These are phyloP conservation scores for Talaromyces stipitatus DNA, from an alignment of 495 filamentous ascomycete genomes.

Conservation along the genomic window DNA sequence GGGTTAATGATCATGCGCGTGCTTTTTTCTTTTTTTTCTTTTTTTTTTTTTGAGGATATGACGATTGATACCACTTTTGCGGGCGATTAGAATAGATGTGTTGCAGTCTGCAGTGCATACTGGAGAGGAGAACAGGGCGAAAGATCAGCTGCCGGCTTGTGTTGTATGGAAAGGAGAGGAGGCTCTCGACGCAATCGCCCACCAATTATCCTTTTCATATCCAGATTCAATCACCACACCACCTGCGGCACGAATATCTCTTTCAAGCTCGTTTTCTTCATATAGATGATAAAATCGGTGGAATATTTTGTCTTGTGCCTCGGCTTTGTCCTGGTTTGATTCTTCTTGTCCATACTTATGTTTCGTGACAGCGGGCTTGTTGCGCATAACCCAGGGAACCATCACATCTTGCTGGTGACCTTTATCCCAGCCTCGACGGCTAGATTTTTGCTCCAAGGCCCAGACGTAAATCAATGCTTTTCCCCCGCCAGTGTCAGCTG, in stretches of 20 bases:
- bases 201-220: slow-evolving; percentile 99
- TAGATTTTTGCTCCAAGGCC: slow-evolving; percentile 88
- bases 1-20: slow-evolving; percentile 4
- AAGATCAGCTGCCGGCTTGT: neutral
- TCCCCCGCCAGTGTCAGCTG: slow-evolving; percentile 32
- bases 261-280: slow-evolving; percentile 75
- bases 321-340: slow-evolving; percentile 19
- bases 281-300: slow-evolving; percentile 96
- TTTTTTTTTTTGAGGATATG: slow-evolving; percentile 1
- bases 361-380: slow-evolving; percentile 8
- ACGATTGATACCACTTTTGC: slow-evolving; percentile 2
- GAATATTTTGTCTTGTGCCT: slow-evolving; percentile 45
- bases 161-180: neutral
- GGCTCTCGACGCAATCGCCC: slow-evolving; percentile 52
- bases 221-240: slow-evolving; percentile 71
- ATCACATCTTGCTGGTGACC: slow-evolving; percentile 84
- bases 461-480: slow-evolving; percentile 85
- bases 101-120: neutral
- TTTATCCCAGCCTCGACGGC: slow-evolving; percentile 87
- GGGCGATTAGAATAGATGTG: neutral
- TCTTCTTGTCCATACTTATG: slow-evolving; percentile 1
- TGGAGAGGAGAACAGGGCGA: neutral
- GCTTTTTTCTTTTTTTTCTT: slow-evolving; percentile 17
- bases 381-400: slow-evolving; percentile 86
- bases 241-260: slow-evolving; percentile 67